Evolutionary conservation across 202 grass and related monocot species (phyloP), one percentile per base, ranked within the genome.

Genomic region (Panicum hallii): DNA sequence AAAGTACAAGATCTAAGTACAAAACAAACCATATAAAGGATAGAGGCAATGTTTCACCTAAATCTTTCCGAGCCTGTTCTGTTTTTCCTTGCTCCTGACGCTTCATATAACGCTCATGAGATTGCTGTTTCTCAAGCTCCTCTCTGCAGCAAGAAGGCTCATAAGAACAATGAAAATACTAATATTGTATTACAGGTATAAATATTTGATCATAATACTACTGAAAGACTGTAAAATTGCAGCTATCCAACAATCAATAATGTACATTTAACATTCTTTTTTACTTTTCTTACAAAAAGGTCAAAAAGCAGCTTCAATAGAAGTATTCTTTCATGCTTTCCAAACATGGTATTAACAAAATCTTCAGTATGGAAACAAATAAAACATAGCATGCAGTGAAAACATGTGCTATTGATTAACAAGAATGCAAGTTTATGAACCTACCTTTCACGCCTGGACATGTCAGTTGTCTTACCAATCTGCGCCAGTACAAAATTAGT

Each of bases 71-170:
- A 73, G 95, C 89, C 87, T 98, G 87, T 46, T 98, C 95, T 36
- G 95, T 98, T 73, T 93, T 98, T 50, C 93, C 93, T 85, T 98
- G 91, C 85, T 93, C 91, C 83, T 93, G 91, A 70, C 88, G 87
- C 83, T 76, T 98, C 95, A 95, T 93, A 67, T 93, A 85, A 47
- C 86, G 91, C 53, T 91, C 89, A 84, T 90, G 88, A 66, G 93
- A 84, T 86, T 81, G 80, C 50, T 95, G 91, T 69, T 90, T 95
- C 30, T 95, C 95, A 84, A 95, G 78, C 85, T 98, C 95, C 87
- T 95, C 93, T 74, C 95, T 98, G 79, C 17, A 84, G 13, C 1
- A 66, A 48, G 4, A 64, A 72, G 20, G 17, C 6, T 63, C 28
- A 8, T 77, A 45, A 52, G 74, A 46, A 17, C 7, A 30, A 28